These are phyloP conservation scores for Tetradesmus lagerheimii DNA, from an alignment of 139 green algal genomes.

Conservation along the genomic window DNA sequence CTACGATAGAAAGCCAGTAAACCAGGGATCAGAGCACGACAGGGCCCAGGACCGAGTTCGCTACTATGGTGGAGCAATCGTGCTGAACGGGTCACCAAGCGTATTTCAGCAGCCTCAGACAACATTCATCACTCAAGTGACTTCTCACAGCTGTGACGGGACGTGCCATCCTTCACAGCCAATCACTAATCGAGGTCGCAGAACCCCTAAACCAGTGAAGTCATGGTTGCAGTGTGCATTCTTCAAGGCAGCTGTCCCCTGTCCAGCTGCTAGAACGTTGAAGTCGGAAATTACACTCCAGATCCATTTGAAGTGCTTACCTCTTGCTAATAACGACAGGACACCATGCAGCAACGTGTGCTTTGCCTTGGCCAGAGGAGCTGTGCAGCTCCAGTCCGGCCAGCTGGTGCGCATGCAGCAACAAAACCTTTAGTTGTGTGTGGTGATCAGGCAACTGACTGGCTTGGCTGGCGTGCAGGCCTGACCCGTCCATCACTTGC, in stretches of 20 bases:
- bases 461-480: constrained; percentile 11
- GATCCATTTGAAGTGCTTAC: background rate
- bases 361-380: constrained; percentile 13
- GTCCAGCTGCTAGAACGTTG: background rate
- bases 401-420: constrained; percentile 7
- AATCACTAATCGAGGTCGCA: background rate
- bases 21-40: background rate
- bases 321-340: background rate
- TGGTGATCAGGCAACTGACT: background rate
- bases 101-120: background rate
- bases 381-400: constrained; percentile 9
- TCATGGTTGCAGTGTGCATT: background rate
- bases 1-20: background rate
- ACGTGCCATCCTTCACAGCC: background rate
- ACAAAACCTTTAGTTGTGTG: background rate
- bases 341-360: constrained; percentile 18
- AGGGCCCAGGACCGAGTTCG: constrained; percentile 1
- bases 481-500: constrained; percentile 17
- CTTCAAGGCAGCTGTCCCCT: background rate
- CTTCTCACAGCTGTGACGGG: background rate
- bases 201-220: background rate
- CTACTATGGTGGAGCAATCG: background rate
- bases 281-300: background rate
- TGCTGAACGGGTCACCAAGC: background rate
- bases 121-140: background rate